Evolutionary conservation across 1,139 yeast species (phyloP), one percentile per base, ranked within the genome.

Genomic region (Meyerozyma athensensis): DNA sequence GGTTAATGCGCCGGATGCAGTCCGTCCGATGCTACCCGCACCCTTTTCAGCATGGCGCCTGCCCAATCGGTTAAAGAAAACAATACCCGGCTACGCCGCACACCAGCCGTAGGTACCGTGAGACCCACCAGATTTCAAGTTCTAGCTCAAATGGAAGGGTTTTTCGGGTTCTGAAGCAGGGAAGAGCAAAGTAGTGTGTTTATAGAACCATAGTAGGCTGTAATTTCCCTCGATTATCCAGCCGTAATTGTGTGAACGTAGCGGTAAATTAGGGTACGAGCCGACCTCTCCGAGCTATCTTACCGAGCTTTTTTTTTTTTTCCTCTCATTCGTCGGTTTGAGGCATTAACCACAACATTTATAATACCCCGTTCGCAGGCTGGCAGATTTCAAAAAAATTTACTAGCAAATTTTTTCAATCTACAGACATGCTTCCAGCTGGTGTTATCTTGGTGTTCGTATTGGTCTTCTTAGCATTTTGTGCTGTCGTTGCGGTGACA

Each of bases 381-480:
- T 16, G 3, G 20, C 10, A 16, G 20, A 17, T 28, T 28, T 28
- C 9, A 20, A 28, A 28, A 28, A 28, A 28, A 28, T 28, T 28
- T 35, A 36, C 36, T 36, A 36, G 31, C 23, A 31, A 23, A 17
- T 33, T 38, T 14, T 30, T 37, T 39, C 35, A 5, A 17, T 38
- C 33, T 20, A 41, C 40, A 43, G 56, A 47, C 52, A 70, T 70
- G 76, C 64, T 70, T 43, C 76, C 76, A 56, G 56, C 74, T 34
- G 76, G 76, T 64, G 76, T 70, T 64, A 70, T 70, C 54, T 61
- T 70, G 54, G 76, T 70, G 49, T 70, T 70, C 58, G 68, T 66
- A 49, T 65, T 70, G 52, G 44, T 70, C 43, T 69, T 69, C 61
- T 61, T 61, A 53, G 73, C 71, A 45, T 58, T 56, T 52, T 47